Evolutionary conservation across 2,329 filamentous ascomycete genomes (phyloP).

Genomic region (Aschersonia sp.): DNA sequence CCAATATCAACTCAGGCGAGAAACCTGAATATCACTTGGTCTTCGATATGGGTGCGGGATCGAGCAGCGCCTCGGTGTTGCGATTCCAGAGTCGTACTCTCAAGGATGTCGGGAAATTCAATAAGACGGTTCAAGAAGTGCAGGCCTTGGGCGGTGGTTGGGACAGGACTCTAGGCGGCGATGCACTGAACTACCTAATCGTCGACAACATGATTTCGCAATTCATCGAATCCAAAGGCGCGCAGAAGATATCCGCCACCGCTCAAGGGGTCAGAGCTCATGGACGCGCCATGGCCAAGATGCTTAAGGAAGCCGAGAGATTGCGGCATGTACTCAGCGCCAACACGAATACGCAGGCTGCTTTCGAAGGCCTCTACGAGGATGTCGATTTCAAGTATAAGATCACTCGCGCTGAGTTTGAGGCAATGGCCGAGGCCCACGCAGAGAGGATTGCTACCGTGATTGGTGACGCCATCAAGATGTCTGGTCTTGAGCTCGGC

Average conservation of each 20-base stretch:
- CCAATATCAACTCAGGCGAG: slow-evolving; percentile 64
- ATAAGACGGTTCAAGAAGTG: slow-evolving; percentile 96
- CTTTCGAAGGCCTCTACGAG: slow-evolving; percentile 81
- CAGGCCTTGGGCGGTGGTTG: slow-evolving; percentile 74
- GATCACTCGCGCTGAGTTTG: slow-evolving; percentile 65
- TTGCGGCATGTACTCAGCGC: slow-evolving; percentile 83
- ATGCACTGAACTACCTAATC: slow-evolving; percentile 76
- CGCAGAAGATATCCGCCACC: slow-evolving; percentile 49
- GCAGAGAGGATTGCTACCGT: slow-evolving; percentile 53
- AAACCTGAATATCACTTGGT: slow-evolving; percentile 87
- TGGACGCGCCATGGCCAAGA: slow-evolving; percentile 72
- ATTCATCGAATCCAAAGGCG: slow-evolving; percentile 56
- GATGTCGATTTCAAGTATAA: slow-evolving; percentile 92
- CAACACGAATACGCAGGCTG: slow-evolving; percentile 66
- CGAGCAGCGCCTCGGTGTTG: slow-evolving; percentile 77
- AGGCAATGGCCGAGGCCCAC: slow-evolving; percentile 57
- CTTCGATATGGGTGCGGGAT: slow-evolving; percentile 96
- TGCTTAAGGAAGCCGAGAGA: slow-evolving; percentile 86
- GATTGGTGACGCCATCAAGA: slow-evolving; percentile 59
- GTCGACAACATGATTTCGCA: slow-evolving; percentile 76
- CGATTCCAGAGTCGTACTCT: slow-evolving; percentile 79
- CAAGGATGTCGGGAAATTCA: slow-evolving; percentile 84
- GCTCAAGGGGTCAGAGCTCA: slow-evolving; percentile 53
- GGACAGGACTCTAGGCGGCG: slow-evolving; percentile 82
- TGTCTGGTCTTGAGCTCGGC: slow-evolving; percentile 54